A percentile compares a stretch with the other conserved stretches of the same genome.
phyloP scores from a whole-genome alignment of 2,329 filamentous ascomycete species.

The Fusarium sulawesiense region DNA sequence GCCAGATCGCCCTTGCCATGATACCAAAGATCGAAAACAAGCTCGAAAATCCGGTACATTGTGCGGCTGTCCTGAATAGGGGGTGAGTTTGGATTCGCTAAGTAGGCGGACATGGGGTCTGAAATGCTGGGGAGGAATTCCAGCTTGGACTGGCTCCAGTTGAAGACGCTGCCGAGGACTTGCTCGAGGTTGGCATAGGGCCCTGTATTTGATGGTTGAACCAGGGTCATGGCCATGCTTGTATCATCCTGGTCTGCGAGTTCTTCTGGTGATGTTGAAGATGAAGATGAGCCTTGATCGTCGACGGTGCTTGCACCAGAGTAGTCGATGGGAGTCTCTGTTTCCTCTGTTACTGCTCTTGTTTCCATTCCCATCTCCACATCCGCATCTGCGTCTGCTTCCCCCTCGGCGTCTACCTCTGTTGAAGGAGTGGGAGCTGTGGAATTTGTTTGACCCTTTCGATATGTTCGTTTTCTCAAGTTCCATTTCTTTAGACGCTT shows the following conservation, averaged over 20 bases:
- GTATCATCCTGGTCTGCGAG: constrained; percentile 17
- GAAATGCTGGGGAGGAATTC: constrained; percentile 43
- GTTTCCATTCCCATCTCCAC: neutral
- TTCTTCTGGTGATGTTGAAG: constrained; percentile 30
- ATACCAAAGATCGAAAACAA: constrained; percentile 53
- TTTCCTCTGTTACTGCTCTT: neutral
- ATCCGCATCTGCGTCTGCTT: neutral
- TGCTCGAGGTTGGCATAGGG: constrained; percentile 48
- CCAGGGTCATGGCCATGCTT: constrained; percentile 35
- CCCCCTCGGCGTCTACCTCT: neutral
- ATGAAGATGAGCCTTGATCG: constrained; percentile 26
- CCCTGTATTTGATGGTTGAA: constrained; percentile 40
- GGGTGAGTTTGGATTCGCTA: constrained; percentile 51
- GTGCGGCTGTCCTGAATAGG: constrained; percentile 55
- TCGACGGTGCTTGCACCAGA: constrained; percentile 29
- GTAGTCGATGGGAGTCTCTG: constrained; percentile 32
- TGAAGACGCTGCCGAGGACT: constrained; percentile 50
- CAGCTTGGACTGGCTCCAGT: constrained; percentile 52
- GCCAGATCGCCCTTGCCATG: constrained; percentile 52
- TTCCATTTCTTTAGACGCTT: constrained; percentile 55
- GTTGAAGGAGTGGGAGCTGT: constrained; percentile 25
- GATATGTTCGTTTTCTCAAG: constrained; percentile 52
- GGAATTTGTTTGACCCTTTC: constrained; percentile 44
- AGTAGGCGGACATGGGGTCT: constrained; percentile 54
- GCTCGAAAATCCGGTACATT: constrained; percentile 55